Conservation (phyloP, 2,329 filamentous ascomycete genomes). For the Shiraia bambusicola region DNA sequence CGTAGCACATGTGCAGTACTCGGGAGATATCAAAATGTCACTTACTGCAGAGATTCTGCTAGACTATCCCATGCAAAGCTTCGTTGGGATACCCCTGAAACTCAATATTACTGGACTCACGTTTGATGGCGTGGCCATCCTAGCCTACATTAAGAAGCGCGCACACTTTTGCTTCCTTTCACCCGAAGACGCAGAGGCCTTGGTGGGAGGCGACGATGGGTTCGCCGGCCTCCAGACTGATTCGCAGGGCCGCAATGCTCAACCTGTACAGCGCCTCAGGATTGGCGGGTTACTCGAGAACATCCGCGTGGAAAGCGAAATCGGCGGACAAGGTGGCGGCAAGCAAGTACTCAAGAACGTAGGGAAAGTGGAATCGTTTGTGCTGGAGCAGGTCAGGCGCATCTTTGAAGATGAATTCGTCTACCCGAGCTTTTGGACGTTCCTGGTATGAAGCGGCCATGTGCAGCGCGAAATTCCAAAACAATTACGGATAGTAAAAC, state of each 20-base stretch:
- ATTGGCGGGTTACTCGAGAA: constrained; percentile 83
- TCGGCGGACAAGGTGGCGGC: constrained; percentile 84
- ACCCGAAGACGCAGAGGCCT: constrained; percentile 80
- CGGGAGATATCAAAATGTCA: constrained; percentile 81
- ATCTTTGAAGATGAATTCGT: constrained; percentile 99
- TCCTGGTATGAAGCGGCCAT: constrained; percentile 66
- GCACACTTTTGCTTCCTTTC: constrained; percentile 94
- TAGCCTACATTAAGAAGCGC: constrained; percentile 85
- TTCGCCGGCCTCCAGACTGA: constrained; percentile 34
- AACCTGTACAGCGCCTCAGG: constrained; percentile 40
- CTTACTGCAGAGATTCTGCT: constrained; percentile 93
- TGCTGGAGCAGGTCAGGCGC: constrained; percentile 90
- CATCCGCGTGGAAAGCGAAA: constrained; percentile 95
- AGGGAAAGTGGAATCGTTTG: constrained; percentile 96
- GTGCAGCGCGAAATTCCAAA: constrained; percentile 3
- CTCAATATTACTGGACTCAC: constrained; percentile 92
- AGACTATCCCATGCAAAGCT: constrained; percentile 98
- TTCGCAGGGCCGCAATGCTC: constrained; percentile 27
- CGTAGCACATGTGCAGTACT: constrained; percentile 86
- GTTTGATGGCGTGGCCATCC: constrained; percentile 90
- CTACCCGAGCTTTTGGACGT: constrained; percentile 98
- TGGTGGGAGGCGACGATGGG: constrained; percentile 50
- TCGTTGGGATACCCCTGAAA: constrained; percentile 91
- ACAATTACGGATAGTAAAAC: background rate
- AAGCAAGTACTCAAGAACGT: constrained; percentile 98